These are phyloP conservation scores for Neurospora sublineolata DNA, from an alignment of 495 filamentous ascomycete genomes.

Conservation along the genomic window DNA sequence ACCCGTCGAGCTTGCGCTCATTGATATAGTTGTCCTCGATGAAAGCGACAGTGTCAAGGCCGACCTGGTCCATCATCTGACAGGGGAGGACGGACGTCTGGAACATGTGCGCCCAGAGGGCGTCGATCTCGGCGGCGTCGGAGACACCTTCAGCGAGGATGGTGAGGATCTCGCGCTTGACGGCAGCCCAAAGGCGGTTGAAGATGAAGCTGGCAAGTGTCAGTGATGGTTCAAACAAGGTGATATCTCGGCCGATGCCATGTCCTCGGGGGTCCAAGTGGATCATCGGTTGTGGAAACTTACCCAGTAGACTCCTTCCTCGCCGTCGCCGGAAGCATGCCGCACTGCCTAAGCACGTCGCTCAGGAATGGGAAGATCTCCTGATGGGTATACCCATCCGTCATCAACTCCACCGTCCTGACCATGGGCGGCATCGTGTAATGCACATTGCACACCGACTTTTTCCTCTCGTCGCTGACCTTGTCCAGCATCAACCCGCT, in stretches of 20 bases:
- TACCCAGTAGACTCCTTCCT: conserved; percentile 38
- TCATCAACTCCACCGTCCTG: conserved; percentile 45
- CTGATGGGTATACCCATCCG: conserved; percentile 34
- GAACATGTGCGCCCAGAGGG: conserved; percentile 26
- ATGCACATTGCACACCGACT: conserved; percentile 36
- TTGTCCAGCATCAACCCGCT: conserved; percentile 33
- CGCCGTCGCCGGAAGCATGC: conserved; percentile 27
- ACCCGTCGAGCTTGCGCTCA: conserved; percentile 25
- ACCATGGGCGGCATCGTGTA: conserved; percentile 42
- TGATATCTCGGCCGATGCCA: not conserved
- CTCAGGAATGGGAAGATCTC: conserved; percentile 33
- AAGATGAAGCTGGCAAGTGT: conserved; percentile 31
- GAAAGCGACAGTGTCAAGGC: conserved; percentile 34
- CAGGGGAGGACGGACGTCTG: not conserved
- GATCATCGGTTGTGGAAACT: not conserved
- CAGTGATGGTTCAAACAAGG: not conserved
- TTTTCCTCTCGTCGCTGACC: conserved; percentile 23
- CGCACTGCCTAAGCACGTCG: conserved; percentile 25
- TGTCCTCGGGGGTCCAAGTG: not conserved
- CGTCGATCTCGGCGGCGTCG: conserved; percentile 33
- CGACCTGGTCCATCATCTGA: conserved; percentile 13
- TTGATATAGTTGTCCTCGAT: conserved; percentile 21
- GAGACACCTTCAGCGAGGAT: conserved; percentile 38
- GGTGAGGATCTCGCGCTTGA: conserved; percentile 36
- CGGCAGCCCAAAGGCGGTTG: conserved; percentile 47